These are phyloP conservation scores for Coffea canephora DNA, from an alignment of 257 asterid genomes.

Conservation along the genomic window DNA sequence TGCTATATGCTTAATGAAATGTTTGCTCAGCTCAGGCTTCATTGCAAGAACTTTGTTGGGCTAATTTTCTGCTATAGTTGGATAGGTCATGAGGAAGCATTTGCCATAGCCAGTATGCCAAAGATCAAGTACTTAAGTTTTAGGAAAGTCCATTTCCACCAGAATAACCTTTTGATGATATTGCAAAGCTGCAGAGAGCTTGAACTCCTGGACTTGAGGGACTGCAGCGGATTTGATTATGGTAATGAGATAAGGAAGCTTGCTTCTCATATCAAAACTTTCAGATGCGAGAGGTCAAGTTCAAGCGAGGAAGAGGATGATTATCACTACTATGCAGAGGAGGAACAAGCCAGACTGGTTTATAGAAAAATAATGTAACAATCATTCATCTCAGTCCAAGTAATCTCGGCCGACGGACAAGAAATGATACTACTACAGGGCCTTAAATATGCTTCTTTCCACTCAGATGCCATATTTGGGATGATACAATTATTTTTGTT, in stretches of 20 bases:
- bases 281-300: not conserved
- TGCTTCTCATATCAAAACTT: constrained; percentile 2
- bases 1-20: constrained; percentile 12
- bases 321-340: constrained; percentile 1
- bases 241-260: constrained; percentile 1
- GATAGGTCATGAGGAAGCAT: constrained; percentile 18
- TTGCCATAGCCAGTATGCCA: constrained; percentile 6
- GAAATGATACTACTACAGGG: not conserved
- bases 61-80: constrained; percentile 18
- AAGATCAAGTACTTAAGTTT: constrained; percentile 11
- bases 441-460: not conserved
- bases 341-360: constrained; percentile 9
- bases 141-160: not conserved
- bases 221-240: constrained; percentile 14
- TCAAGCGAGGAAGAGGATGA: not conserved
- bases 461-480: not conserved
- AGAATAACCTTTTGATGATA: constrained; percentile 6
- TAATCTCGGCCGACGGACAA: not conserved
- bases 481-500: not conserved
- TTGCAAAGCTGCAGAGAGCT: constrained; percentile 7
- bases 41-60: constrained; percentile 13
- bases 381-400: not conserved
- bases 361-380: not conserved
- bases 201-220: constrained; percentile 12
- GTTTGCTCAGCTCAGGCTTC: constrained; percentile 7